Evolutionary conservation across 805 yeast genomes (phyloP).

Genomic region (Debaryomyces hansenii): DNA sequence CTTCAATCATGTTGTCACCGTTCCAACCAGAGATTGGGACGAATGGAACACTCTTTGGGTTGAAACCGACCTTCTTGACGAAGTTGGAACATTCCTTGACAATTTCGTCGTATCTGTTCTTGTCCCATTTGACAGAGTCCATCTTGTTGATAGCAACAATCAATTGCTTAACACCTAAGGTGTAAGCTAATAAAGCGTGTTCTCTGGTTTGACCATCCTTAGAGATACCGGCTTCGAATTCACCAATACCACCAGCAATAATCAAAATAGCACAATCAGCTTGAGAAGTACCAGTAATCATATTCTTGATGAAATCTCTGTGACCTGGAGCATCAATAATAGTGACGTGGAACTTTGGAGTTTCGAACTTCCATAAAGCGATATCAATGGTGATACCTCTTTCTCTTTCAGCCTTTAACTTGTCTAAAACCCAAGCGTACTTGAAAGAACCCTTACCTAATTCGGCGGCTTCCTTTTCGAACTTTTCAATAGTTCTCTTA

Average conservation of each 20-base stretch:
- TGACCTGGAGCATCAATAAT: conserved; percentile 96
- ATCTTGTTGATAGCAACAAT: conserved; percentile 92
- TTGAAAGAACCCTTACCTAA: conserved; percentile 97
- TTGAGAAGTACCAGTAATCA: conserved; percentile 94
- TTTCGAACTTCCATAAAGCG: conserved; percentile 90
- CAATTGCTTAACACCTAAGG: conserved; percentile 84
- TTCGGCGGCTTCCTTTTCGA: conserved; percentile 97
- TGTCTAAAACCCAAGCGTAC: conserved; percentile 97
- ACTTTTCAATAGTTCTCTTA: conserved; percentile 98
- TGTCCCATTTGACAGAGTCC: conserved; percentile 90
- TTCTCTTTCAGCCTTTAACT: conserved; percentile 93
- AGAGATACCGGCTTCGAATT: conserved; percentile 94
- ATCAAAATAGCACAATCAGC: conserved; percentile 91
- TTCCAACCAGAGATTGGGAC: conserved; percentile 92
- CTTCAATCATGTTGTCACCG: conserved; percentile 92
- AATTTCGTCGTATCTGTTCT: conserved; percentile 77
- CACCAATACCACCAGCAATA: conserved; percentile 92
- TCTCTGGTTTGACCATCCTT: conserved; percentile 94
- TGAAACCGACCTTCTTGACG: conserved; percentile 84
- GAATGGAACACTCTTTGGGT: conserved; percentile 79
- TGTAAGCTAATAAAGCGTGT: conserved; percentile 77
- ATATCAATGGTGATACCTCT: conserved; percentile 97
- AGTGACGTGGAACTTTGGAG: conserved; percentile 85
- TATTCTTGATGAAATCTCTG: conserved; percentile 95
- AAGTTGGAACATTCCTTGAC: conserved; percentile 74